Evolutionary conservation across 1,284 basidiomycete genomes (phyloP), one percentile per base, ranked within the genome.

Genomic region (Agroathelia rolfsii): DNA sequence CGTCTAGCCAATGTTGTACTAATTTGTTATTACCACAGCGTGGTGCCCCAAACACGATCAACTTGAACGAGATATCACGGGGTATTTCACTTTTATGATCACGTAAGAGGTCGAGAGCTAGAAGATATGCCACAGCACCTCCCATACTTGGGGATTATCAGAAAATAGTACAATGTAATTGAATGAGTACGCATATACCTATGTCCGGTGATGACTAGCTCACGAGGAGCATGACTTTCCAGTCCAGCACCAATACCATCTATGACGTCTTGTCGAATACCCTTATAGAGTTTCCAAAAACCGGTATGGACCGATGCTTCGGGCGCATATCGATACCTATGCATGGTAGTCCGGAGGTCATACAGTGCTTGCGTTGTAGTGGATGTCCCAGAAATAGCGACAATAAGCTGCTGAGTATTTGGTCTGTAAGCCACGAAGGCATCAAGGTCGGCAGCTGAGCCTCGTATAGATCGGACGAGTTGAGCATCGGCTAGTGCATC

Each of bases 261-360:
- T 1, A 62, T 39, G 1, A 58, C 48, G n/a, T 42, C 34, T 1
- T 35, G 15, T 39, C 50, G 52, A 4, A 68, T 49, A 5, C 68
- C 69, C 34, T 53, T 47, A 43, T 69, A 73, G 34, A 74, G 41
- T 13, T 51, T 47, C 66, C 66, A 73, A 42, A 73, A 72, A 2
- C 71, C 70, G 4, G 58, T 49, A 45, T 74, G 72, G 16, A 71
- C 64, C 20, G 57, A 57, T 4, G 58, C 59, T 41, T 68, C 61
- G 4, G 47, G 41, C n/a, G n/a, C n/a, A n/a, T n/a, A n/a, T n/a
- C n/a, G n/a, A n/a, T n/a, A n/a, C n/a, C n/a, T n/a, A 26, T 49
- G 49, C 38, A 53, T 58, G 19, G 58, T 46, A 16, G 55, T 47
- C 20, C 59, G 52, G 12, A 72, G 28, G 44, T 72, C 67, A 30